Base-by-base conservation (phyloP, 2,329 filamentous ascomycete genomes). In the Dactylellina drechsleri region DNA sequence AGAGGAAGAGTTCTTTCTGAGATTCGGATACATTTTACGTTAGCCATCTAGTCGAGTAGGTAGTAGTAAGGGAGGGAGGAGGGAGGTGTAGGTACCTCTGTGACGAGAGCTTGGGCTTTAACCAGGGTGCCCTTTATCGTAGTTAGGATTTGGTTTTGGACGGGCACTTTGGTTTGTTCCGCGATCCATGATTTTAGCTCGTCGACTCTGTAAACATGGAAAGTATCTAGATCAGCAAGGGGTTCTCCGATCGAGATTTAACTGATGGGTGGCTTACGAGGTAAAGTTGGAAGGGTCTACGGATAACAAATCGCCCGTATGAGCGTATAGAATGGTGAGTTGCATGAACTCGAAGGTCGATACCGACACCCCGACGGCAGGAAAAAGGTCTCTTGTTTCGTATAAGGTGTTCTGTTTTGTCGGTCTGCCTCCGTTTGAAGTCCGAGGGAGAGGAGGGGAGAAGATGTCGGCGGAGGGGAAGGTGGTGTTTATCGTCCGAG, bases 1-100 rank as follows among this genome's bases (percentile, higher is more conserved):
- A 99, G 61, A 98, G 88, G 81, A 91, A 98, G 68, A 99, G 89
- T 81, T 98, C 93, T 78, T 88, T 91, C 90, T 96, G 78, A 36
- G 54, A 31, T 78, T 53, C 12, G 7, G 36, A 47, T 23, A 36
- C 31, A 36, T 36, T 1, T 36, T 5, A 36, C 6, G 10, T 36
- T 8, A 36, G 31, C 31, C 10, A 36, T 36, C 10, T 36, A 1
- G 10, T 36, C 31, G 6, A 8, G 31, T 36, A 8, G 31, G 16
- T n/a, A 23, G 45, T 43, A 6, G 43, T 18, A 10, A 7, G 43
- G 45, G 23, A 18, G 28, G 16, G 54, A 59, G 8, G 12, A 72
- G 56, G 58, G 41, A 47, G 43, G 1, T 43, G 40, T 43, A 82
- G 84, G 49, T 83, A 92, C 92, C 87, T 97, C 94, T 41, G 88